A percentile compares a stretch with the other conserved stretches of the same genome.
Evolutionary conservation across 768 basidiomycete genomes (phyloP).

Genomic region (Agaricus bisporus): DNA sequence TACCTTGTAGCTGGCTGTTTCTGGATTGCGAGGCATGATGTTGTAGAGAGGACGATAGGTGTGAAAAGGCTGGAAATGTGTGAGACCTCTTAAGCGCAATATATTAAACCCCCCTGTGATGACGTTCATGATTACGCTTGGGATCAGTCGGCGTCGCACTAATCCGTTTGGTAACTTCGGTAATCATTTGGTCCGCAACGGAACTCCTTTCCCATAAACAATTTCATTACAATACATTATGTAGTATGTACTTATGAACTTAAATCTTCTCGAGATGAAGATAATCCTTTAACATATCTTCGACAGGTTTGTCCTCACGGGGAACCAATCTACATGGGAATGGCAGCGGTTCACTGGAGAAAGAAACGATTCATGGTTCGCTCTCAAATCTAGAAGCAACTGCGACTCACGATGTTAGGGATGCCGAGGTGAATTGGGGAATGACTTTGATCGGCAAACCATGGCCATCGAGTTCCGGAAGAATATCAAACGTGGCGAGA

Average conservation of each 20-base stretch:
- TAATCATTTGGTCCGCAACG: no score
- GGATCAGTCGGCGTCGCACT: no score
- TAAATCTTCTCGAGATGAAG: not conserved
- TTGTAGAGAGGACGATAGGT: not conserved
- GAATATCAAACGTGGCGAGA: slow-evolving; percentile 15
- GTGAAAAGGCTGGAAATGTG: not conserved
- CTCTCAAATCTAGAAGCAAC: not conserved
- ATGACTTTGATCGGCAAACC: slow-evolving; percentile 5
- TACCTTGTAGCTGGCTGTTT: slow-evolving; percentile 64
- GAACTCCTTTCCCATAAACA: no score
- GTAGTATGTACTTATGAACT: not conserved
- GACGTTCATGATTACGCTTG: no score
- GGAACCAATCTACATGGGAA: slow-evolving; percentile 1
- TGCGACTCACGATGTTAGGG: slow-evolving; percentile 6
- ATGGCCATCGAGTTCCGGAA: slow-evolving; percentile 6
- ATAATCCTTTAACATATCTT: not conserved
- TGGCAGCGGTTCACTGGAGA: not conserved
- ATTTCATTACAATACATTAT: not conserved
- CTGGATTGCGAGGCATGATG: slow-evolving; percentile 58
- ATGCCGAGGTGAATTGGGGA: not conserved
- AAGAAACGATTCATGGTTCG: not conserved
- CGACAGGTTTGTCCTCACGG: not conserved
- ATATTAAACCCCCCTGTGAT: no score
- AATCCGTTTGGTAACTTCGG: no score
- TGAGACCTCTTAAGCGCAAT: not conserved